Evolutionary conservation across 2,329 filamentous ascomycete genomes (phyloP), one percentile per base, ranked within the genome.

Genomic region (Drechslerella dactyloides): DNA sequence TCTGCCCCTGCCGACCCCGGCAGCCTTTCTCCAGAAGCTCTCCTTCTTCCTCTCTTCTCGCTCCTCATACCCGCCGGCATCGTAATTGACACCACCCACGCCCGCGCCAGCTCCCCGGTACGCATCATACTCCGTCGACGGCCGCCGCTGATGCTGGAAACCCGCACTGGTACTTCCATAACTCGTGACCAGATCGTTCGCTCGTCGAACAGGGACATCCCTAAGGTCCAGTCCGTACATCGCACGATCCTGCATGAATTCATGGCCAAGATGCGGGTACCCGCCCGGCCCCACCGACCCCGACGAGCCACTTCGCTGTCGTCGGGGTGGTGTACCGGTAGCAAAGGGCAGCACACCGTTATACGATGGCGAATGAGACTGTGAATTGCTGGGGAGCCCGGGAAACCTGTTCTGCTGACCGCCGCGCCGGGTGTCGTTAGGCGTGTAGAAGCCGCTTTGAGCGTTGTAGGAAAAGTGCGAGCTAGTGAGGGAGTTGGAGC

Each of bases 1-100:
- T 40, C 66, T 55, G 46, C 27, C 48, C n/a, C 44, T 61, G 0
- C 40, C 50, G 10, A 66, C 57, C 1, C 33, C 51, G 19, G 57
- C 56, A 5, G 66, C 66, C 42, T 64, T 70, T 42, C 55, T 70
- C 66, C 66, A 70, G 44, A 70, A 64, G 30, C 66, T 64, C 13
- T 70, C 59, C 44, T 54, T 54, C 50, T 57, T 70, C 42, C 50
- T 69, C 30, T 35, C 50, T 24, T 46, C 23, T 15, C n/a, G 42
- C 8, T 48, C 46, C 7, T 37, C 59, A 2, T n/a, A 40, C 6
- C n/a, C 54, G 11, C 3, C 24, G 17, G 5, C 37, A 17, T 13
- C n/a, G 4, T 5, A 56, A n/a, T 19, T 42, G 10, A 35, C 44
- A 44, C 42, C 50, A 21, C 24, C 30, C 30, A 19, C 33, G 4